Base-by-base conservation (phyloP, 2,329 filamentous ascomycete genomes). In the Alternaria tenuissima region DNA sequence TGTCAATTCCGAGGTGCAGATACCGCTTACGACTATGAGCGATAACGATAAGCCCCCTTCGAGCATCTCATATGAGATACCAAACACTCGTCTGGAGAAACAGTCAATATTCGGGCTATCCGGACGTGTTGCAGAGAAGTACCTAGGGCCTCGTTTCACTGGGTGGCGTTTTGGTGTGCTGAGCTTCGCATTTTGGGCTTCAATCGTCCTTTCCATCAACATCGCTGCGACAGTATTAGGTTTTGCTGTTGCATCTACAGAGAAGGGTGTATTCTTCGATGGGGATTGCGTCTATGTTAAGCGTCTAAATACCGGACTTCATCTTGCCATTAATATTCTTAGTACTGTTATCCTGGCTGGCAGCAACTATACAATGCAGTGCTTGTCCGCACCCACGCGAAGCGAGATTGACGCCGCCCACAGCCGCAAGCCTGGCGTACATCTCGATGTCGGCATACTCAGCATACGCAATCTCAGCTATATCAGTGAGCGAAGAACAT, bases 381-480 rank as follows among this genome's bases (percentile, higher is more conserved):
- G 81, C 20, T 70, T 87, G 12, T 80, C 74, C 12, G 79, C 84
- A 0, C 85, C 85, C 0, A 86, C 82, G 1, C 73, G 85, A 24
- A 59, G 67, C 8, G 83, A 87, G 41, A 69, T 87, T 11, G 81
- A 87, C 48, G 64, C 62, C 14, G 83, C 83, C 0, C 85, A 88
- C 71, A 51, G 5, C 9, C 62, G 0, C 63, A 68, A 47, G 71
- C 30, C 30, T 11, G 9, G 76, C 3, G 69, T 64, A 8, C 57
- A 57, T 49, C 47, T 64, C n/a, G 70, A 73, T 38, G 63, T 73
- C 34, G 69, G 70, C 5, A 57, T 73, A 12, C 63, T 60, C 2
- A 64, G 67, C n/a, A 12, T 70, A 28, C 38, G 66, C n/a, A 72
- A 73, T 36, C 28, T 68, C 14, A 1, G 30, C 16, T 18, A 36